A percentile compares a stretch with the other conserved stretches of the same genome.
These are phyloP conservation scores for Zychaea mexicana DNA, from an alignment of 371 early-diverging fungal species.

Conservation along the genomic window DNA sequence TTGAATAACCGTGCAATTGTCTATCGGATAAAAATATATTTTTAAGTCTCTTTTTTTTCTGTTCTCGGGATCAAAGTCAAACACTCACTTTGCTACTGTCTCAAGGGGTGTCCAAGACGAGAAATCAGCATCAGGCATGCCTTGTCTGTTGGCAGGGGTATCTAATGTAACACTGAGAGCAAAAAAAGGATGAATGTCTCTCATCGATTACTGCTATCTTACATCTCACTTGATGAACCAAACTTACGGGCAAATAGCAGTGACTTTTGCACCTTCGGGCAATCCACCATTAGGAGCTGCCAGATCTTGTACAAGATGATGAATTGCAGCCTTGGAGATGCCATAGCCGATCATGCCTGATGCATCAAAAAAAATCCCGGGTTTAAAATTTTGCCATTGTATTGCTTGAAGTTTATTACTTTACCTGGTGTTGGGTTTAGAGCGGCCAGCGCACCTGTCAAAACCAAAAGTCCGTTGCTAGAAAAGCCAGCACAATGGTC, in stretches of 20 bases:
- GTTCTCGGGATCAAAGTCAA: background rate
- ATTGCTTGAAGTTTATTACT: no score
- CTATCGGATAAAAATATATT: conserved; percentile 26
- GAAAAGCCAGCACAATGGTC: no score
- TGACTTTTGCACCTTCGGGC: conserved; percentile 69
- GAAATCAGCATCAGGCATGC: conserved; percentile 87
- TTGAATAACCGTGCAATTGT: conserved; percentile 55
- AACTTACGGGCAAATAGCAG: conserved; percentile 82
- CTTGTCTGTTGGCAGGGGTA: conserved; percentile 91
- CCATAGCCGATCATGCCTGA: conserved; percentile 93
- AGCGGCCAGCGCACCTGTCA: conserved; percentile 83
- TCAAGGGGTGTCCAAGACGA: conserved; percentile 89
- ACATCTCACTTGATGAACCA: background rate
- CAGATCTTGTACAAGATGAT: conserved; percentile 84
- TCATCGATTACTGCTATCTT: background rate
- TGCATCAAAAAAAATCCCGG: no score
- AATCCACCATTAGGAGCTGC: conserved; percentile 79
- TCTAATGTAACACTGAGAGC: conserved; percentile 81
- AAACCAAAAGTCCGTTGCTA: conserved; percentile 75
- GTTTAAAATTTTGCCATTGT: no score
- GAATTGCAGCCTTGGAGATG: conserved; percentile 92
- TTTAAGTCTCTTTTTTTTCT: background rate
- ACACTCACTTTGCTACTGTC: conserved; percentile 69
- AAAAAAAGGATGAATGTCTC: background rate
- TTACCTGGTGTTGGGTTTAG: conserved; percentile 72